phyloP scores from a whole-genome alignment of 2,329 filamentous ascomycete genomes.

The Fusarium palustre region DNA sequence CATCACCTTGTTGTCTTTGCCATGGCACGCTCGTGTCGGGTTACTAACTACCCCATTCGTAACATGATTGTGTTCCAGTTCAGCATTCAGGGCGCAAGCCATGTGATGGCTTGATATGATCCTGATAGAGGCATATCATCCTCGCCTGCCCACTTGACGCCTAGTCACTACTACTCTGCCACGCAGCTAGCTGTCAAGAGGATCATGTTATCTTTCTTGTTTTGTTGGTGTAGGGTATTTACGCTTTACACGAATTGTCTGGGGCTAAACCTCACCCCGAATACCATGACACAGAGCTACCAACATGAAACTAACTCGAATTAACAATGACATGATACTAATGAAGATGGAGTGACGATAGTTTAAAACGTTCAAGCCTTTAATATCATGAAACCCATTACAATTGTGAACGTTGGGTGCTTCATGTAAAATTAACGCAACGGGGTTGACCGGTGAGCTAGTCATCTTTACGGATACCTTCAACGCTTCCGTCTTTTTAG shows the following conservation, averaged over 20 bases:
- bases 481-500: slow-evolving; percentile 6
- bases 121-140: neutral
- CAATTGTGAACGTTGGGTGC: neutral
- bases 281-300: neutral
- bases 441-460: slow-evolving; percentile 13
- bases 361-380: neutral
- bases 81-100: neutral
- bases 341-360: neutral
- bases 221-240: neutral
- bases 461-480: neutral
- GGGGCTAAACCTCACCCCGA: neutral
- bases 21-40: neutral
- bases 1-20: neutral
- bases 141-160: neutral
- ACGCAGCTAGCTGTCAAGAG: neutral
- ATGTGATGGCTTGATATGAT: neutral
- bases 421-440: slow-evolving; percentile 20
- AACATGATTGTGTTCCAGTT: neutral
- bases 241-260: neutral
- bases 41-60: neutral
- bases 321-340: neutral
- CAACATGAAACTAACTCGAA: neutral
- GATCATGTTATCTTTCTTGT: neutral
- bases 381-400: neutral
- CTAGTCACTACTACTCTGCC: too few relatives aligned